Evolutionary conservation across 345 rosid genomes (phyloP), one percentile per base, ranked within the genome.

Genomic region (Heritiera fomes): DNA sequence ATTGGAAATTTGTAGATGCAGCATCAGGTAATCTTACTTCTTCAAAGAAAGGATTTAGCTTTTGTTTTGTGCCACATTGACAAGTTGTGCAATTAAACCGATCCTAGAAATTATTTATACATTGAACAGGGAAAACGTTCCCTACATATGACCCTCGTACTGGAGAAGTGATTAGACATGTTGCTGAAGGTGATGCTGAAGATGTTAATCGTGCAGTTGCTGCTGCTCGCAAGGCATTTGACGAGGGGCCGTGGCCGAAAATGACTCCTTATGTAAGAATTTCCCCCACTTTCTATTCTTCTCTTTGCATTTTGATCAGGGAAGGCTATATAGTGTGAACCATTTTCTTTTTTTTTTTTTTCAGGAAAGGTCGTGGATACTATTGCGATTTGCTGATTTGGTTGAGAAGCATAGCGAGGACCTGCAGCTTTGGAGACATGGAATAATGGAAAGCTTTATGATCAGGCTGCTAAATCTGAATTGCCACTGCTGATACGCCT

Each of bases 371-470:
- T 91, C 95, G 18, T 80, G 78, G 83, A 81, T 94, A 75, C 60
- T 96, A 83, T 79, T 94, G 84, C 89, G 86, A 7, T 89, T 90
- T 20, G 98, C 98, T 1, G 98, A 94, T 85, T 90, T 96, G 87
- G 84, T 94, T 10, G 98, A 96, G 84, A 92, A 90, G 84, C 94
- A 96, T 77, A 89, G 80, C 32, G 93, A 94, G 34, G 97, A 96
- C 79, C 84, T 96, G 99, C 98, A 1, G 84, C 97, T 62, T 84
- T 96, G 4, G 99, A 96, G 89, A 84, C 97, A 56, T 96, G 99
- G 99, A 88, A 96, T 82, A 91, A 90, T 82, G 99, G 99, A 79
- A 96, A 96, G 84, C 91, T 93, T 63, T 87, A 83, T 77, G 91
- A 89, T 80, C 99, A 96, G 77, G 45, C 99, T 52, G 82, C 80